Evolutionary conservation across 805 yeast species (phyloP).

Genomic region (Barnettozyma wickerhamii): DNA sequence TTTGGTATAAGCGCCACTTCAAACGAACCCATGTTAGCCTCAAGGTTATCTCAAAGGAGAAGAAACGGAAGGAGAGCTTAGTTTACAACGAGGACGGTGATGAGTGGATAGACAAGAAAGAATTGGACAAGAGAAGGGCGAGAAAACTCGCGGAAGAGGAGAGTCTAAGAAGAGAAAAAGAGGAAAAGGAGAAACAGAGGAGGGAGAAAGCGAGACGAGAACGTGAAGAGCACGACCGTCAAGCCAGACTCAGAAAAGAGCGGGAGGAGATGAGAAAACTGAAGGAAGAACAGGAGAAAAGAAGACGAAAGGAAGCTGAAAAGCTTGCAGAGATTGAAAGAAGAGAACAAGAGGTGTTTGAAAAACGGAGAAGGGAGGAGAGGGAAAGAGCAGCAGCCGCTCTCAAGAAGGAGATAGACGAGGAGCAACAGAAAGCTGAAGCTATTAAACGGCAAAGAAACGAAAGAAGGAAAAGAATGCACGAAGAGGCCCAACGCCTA

Average conservation of each 20-base stretch:
- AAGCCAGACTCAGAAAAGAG: not conserved
- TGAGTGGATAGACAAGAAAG: not conserved
- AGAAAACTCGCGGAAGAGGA: slow-evolving; percentile 6
- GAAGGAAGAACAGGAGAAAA: slow-evolving; percentile 15
- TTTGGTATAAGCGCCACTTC: slow-evolving; percentile 16
- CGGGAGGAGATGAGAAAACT: slow-evolving; percentile 15
- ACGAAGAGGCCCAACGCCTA: not conserved
- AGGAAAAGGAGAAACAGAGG: slow-evolving; percentile 1
- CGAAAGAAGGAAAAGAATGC: not conserved
- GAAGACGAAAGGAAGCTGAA: slow-evolving; percentile 3
- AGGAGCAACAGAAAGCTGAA: not conserved
- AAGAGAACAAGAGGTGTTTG: not conserved
- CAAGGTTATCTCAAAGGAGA: not conserved
- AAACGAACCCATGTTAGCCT: slow-evolving; percentile 7
- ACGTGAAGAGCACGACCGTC: not conserved
- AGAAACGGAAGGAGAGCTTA: not conserved
- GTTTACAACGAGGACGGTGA: not conserved
- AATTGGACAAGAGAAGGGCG: not conserved
- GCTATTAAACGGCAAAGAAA: not conserved
- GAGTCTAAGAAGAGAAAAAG: slow-evolving; percentile 1
- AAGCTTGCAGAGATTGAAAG: slow-evolving; percentile 7
- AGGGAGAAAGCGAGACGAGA: slow-evolving; percentile 5
- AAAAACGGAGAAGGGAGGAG: slow-evolving; percentile 4
- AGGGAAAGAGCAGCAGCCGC: slow-evolving; percentile 5
- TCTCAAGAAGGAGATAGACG: not conserved